Evolutionary conservation across 495 filamentous ascomycete species (phyloP), one percentile per base, ranked within the genome.

Genomic region (Penicillium tannophilum): DNA sequence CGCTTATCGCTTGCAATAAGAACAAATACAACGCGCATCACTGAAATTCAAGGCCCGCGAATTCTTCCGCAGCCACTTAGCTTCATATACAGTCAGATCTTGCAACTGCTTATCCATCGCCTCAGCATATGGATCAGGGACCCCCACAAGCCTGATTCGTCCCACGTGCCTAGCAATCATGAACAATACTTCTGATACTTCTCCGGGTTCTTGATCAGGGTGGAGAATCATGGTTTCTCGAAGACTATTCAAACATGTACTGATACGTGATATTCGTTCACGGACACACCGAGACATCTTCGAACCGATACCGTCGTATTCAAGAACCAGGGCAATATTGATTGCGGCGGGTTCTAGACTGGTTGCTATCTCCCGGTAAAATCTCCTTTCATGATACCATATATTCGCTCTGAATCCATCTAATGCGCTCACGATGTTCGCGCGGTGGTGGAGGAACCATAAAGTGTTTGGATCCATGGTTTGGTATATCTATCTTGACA

Each of bases 351-450:
- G 10, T 46, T 46, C 9, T 24, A 46, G 43, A 46, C 19, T 24
- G 0, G 43, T 46, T 46, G 43, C 43, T 10, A 46, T 46, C 19
- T 46, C 43, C 7, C 43, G 17, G 23, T 46, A 46, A 12, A 24
- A 46, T 24, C 43, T 17, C 11, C 17, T 10, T 12, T 24, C 19
- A 12, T 46, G 43, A 7, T 0, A 5, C 17, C 43, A 46, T 6
- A 46, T 24, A 2, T 46, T 46, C 1, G 43, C 43, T 10, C 43
- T 12, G 10, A 24, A 46, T 23, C 20, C 43, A 24, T 24, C 8
- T 46, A 46, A n/a, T 20, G 43, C 43, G 43, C 43, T 46, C 23
- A 46, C 43, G 19, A 46, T 46, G 9, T 46, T 46, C 12, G 43
- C 7, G 14, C 39, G 39, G 16, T n/a, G 39, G 39, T 17, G 39